These are phyloP conservation scores for Cunninghamia lanceolata DNA, from an alignment of 75 land plant genomes.

Conservation along the genomic window DNA sequence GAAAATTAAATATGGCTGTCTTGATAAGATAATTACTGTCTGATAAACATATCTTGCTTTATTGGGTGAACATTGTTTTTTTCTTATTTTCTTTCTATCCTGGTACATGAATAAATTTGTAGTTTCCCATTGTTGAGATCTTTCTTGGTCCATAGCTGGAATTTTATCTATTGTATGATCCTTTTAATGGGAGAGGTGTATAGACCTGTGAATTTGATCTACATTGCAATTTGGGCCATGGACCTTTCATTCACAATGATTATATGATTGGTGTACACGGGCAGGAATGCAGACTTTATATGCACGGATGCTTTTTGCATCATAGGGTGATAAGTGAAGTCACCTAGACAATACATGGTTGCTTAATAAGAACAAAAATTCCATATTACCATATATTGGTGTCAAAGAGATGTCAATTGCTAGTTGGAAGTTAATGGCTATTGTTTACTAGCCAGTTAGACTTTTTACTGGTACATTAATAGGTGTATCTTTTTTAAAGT, in stretches of 20 bases:
- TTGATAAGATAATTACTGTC: no score
- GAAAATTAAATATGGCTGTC: no score
- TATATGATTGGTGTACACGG: neutral
- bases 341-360: no score
- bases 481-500: neutral
- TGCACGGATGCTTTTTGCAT: neutral
- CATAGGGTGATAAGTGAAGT: no score
- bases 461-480: no score
- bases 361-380: neutral
- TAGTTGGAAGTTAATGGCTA: slow-evolving; percentile 2
- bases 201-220: neutral
- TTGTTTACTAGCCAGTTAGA: slow-evolving; percentile 4
- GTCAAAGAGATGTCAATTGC: neutral
- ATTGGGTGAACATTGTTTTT: neutral
- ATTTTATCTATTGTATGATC: neutral
- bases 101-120: neutral
- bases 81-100: neutral
- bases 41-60: neutral
- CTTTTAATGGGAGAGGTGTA: neutral
- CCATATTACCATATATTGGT: neutral
- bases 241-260: neutral
- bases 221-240: no score
- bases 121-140: neutral
- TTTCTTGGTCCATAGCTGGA: no score
- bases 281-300: neutral